Conservation (phyloP, 352 stramenopile species). For the Pythium dissimile region DNA sequence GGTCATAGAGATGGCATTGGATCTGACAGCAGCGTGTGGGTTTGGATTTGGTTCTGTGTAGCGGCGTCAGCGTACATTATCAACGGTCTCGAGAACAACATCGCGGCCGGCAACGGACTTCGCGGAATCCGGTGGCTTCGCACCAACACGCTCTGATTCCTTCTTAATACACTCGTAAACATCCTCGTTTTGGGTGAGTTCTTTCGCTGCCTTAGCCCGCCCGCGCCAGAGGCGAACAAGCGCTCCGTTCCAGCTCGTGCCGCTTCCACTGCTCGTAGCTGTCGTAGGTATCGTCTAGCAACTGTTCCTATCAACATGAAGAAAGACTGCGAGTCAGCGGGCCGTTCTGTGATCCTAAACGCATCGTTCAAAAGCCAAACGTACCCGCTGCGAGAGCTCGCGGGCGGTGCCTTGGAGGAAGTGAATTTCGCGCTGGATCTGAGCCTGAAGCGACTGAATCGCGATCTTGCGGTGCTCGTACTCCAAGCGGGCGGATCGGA, state of each 20-base stretch:
- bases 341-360: neutral
- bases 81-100: constrained; percentile 82
- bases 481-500: constrained; percentile 35
- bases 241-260: no score
- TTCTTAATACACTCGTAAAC: neutral
- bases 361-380: neutral
- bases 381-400: constrained; percentile 46
- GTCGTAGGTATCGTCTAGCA: constrained; percentile 63
- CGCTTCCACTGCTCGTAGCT: constrained; percentile 43
- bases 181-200: no score
- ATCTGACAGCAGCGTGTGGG: neutral
- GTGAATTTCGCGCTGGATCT: constrained; percentile 53
- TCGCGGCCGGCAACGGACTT: constrained; percentile 72
- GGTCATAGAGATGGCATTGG: no score
- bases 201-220: no score
- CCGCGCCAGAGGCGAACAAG: no score
- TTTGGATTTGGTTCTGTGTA: neutral
- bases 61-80: constrained; percentile 74
- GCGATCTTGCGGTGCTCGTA: constrained; percentile 57
- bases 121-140: constrained; percentile 78
- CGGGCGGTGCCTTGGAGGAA: constrained; percentile 42
- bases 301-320: constrained; percentile 30
- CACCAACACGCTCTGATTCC: constrained; percentile 61
- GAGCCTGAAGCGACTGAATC: constrained; percentile 45
- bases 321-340: neutral